Percentiles rank a stretch among this genome's conserved stretches.
These are phyloP conservation scores for Spinacia oleracea DNA, from an alignment of 179 eudicot genomes.

Conservation along the genomic window DNA sequence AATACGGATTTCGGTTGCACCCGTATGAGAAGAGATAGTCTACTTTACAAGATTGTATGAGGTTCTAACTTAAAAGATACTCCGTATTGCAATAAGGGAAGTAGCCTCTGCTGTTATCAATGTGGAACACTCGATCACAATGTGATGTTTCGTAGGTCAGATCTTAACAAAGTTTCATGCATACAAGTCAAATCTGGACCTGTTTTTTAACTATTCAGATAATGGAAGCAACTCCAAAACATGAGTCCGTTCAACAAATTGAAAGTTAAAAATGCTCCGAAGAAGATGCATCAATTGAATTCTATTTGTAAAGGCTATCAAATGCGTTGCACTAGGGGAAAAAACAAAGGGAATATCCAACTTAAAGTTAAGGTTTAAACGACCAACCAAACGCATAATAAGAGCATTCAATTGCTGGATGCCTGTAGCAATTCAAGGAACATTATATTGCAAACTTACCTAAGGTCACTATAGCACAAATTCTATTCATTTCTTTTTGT, in stretches of 20 bases:
- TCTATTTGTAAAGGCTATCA: neutral
- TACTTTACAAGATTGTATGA: no score
- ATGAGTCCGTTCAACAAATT: neutral
- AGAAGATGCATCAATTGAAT: neutral
- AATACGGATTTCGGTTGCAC: no score
- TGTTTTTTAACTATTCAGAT: no score
- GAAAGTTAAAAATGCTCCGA: neutral
- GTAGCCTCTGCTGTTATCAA: no score
- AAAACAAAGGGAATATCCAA: neutral
- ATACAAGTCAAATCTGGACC: no score
- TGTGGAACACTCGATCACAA: no score
- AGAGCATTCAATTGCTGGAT: neutral
- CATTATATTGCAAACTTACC: neutral
- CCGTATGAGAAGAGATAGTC: no score
- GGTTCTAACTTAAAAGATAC: no score
- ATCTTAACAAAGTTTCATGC: no score
- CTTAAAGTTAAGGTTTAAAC: neutral
- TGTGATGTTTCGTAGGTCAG: no score
- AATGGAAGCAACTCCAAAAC: neutral
- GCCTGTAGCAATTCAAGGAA: neutral
- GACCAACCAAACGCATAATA: neutral
- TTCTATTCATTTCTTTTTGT: neutral
- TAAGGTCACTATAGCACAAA: neutral
- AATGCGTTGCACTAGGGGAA: slow-evolving; percentile 1
- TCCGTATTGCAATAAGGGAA: no score